Evolutionary conservation across 176 grass and related monocot species (phyloP).

Genomic region (Elaeis guineensis): DNA sequence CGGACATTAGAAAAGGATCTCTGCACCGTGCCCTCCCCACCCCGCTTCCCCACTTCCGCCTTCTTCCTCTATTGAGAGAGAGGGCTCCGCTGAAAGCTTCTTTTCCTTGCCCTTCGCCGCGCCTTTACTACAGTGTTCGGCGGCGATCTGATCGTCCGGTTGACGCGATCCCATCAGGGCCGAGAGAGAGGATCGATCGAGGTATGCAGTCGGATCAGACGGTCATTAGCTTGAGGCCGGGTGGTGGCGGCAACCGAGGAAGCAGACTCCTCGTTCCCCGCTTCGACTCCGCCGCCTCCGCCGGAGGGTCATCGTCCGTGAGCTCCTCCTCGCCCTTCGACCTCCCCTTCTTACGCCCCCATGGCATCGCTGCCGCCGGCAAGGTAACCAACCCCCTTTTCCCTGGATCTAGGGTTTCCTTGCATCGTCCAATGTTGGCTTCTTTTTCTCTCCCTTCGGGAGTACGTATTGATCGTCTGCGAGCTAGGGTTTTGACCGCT

Average conservation of each 20-base stretch:
- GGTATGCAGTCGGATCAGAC: constrained; percentile 87
- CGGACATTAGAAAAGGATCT: too few relatives aligned
- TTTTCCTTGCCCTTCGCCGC: too few relatives aligned
- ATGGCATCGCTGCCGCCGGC: constrained; percentile 27
- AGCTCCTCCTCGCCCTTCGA: constrained; percentile 1
- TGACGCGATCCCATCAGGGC: not conserved
- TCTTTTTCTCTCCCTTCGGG: too few relatives aligned
- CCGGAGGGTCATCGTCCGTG: not conserved
- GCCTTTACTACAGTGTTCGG: too few relatives aligned
- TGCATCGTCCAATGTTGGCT: too few relatives aligned
- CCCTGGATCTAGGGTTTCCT: constrained; percentile 27
- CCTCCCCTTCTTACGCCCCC: constrained; percentile 34
- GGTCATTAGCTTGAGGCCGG: constrained; percentile 91
- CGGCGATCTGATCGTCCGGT: not conserved
- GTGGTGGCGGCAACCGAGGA: constrained; percentile 69
- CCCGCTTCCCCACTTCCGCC: too few relatives aligned
- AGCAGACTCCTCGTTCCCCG: constrained; percentile 41
- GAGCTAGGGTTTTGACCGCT: too few relatives aligned
- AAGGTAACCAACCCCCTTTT: not conserved
- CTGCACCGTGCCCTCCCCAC: too few relatives aligned
- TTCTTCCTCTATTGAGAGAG: too few relatives aligned
- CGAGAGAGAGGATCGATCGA: constrained; percentile 2
- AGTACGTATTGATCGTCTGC: too few relatives aligned
- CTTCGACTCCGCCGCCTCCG: constrained; percentile 39
- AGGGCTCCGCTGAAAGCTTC: too few relatives aligned